Evolutionary conservation across 2,329 filamentous ascomycete species (phyloP).

Genomic region (Exophiala phaeomuriformis): DNA sequence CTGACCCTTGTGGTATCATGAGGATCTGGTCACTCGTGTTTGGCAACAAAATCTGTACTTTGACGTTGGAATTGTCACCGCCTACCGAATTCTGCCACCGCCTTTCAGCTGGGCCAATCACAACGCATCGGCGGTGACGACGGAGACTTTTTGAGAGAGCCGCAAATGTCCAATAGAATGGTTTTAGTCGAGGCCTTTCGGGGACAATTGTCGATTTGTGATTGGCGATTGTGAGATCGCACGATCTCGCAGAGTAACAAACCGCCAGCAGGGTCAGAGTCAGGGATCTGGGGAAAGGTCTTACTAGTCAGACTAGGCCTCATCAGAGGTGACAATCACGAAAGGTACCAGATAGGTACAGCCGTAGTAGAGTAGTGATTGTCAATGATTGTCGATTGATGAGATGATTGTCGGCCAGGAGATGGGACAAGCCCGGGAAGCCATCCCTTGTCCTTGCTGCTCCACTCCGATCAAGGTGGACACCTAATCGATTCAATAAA

Average conservation of each 20-base stretch:
- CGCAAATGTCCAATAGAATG: neutral
- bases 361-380: no score
- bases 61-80: neutral
- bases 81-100: constrained; percentile 4
- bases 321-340: no score
- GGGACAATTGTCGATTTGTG: neutral
- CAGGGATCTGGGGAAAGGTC: neutral
- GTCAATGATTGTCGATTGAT: no score
- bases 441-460: neutral
- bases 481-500: no score
- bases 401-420: neutral
- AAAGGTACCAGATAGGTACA: no score
- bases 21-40: neutral
- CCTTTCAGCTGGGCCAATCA: neutral
- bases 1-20: no score
- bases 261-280: neutral
- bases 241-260: neutral
- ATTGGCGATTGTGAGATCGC: neutral
- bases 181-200: neutral
- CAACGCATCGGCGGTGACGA: neutral
- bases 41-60: neutral
- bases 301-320: neutral
- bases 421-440: neutral
- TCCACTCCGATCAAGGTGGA: neutral
- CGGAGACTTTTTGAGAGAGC: neutral